Evolutionary conservation across 805 yeast genomes (phyloP), one percentile per base, ranked within the genome.

Genomic region (Suhomyces xylopsoci): DNA sequence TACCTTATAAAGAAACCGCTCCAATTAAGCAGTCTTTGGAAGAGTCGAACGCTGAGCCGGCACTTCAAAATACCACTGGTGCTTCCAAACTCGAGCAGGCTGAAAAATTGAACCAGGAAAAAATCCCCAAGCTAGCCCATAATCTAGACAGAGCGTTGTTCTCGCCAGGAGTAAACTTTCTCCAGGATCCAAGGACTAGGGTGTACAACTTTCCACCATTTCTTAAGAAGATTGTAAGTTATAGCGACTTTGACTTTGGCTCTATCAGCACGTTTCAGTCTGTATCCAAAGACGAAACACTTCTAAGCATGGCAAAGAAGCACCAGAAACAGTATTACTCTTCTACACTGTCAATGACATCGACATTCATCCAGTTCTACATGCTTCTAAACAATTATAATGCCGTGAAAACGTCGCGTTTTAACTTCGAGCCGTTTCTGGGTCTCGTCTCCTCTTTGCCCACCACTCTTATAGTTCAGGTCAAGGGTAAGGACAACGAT

Each of bases 331-430:
- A 62, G 51, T 93, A 77, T 63, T 81, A 80, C 53, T 88, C 96
- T 1, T 90, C 97, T 1, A 91, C 98, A 0, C 88, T 96, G 17
- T 88, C 97, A 1, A 80, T 93, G 88, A 92, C 98, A 0, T 77
- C 85, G 1, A 69, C 85, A 0, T 75, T 93, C 45, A 76, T 84
- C 3, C 96, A 91, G 48, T 73, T 93, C 53, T 97, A 94, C 68
- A 77, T 76, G 54, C 70, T 89, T 8, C 63, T 94, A 40, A 83
- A 85, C 59, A 76, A 72, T 52, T 74, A 71, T 55, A 49, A 58
- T 20, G 55, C 58, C 2, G 45, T 46, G 7, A 50, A 60, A 1
- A 55, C 55, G 12, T 50, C 58, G 10, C 58, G 78, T 34, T 71
- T 73, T 49, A 58, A 61, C 20, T 69, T 68, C 44, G 50, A 53